Percentiles rank a stretch among this genome's conserved stretches.
Conservation (phyloP, 441 rosid species). For the Populus hybrid region DNA sequence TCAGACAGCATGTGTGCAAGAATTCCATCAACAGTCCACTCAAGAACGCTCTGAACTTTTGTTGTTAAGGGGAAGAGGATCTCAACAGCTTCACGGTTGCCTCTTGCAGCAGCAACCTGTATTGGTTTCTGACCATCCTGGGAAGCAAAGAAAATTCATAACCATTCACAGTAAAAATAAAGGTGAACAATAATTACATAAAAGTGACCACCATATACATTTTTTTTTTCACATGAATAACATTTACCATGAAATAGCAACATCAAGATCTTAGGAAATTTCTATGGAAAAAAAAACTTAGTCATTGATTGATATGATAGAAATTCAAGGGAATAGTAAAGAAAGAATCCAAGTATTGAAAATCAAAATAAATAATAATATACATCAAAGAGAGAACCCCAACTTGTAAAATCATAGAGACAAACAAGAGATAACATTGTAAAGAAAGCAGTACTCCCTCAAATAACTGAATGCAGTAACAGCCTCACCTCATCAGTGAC, state of each 20-base stretch:
- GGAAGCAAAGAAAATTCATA: not conserved
- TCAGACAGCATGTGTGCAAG: slow-evolving; percentile 54
- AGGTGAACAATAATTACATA: not conserved
- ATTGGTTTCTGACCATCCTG: slow-evolving; percentile 87
- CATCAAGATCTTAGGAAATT: not conserved
- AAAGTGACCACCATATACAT: not conserved
- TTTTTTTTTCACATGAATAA: not conserved
- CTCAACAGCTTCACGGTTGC: slow-evolving; percentile 61
- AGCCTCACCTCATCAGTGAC: slow-evolving; percentile 57
- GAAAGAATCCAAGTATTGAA: not conserved
- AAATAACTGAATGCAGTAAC: slow-evolving; percentile 11
- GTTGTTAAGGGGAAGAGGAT: slow-evolving; percentile 67
- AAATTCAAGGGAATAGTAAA: not conserved
- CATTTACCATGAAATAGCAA: not conserved
- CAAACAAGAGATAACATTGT: slow-evolving; percentile 1
- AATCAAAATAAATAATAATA: not conserved
- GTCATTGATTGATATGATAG: not conserved
- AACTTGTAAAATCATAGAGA: not conserved
- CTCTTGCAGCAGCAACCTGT: slow-evolving; percentile 81
- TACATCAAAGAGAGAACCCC: not conserved
- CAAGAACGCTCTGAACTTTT: slow-evolving; percentile 43
- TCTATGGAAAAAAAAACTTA: not conserved
- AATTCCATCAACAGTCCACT: slow-evolving; percentile 83
- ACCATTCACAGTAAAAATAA: not conserved
- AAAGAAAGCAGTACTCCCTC: not conserved